Evolutionary conservation across 1,284 basidiomycete genomes (phyloP), one percentile per base, ranked within the genome.

Genomic region (Gomphus bonarii): DNA sequence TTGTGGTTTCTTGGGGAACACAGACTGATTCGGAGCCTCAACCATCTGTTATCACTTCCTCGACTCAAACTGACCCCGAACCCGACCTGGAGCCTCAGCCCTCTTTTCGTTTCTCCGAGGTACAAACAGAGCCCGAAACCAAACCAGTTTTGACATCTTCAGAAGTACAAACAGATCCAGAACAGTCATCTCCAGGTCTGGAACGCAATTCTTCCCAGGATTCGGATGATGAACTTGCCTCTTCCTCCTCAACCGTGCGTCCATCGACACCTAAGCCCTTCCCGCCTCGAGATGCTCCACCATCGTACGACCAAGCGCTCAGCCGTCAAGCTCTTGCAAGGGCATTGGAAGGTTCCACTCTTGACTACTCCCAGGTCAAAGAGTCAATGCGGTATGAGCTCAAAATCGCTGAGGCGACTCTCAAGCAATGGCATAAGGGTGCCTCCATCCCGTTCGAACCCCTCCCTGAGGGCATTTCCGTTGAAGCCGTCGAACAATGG

Each of bases 361-460:
- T 46, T 3, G 56, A 58, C 28, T 53, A 58, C 49, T 50, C 55
- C 33, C 47, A 50, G 14, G 64, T 61, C 14, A 68, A 76, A 38
- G 74, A 78, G 59, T 70, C 73, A 51, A 73, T 76, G 50, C 74
- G 77, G 54, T 71, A 76, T 46, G 78, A 81, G 42, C 72, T 77
- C 64, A 75, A 75, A 22, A 70, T 81, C 22, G 77, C 80, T 3
- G 72, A 77, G 22, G 83, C 82, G 52, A 73, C 76, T 1, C 75
- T 90, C 58, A 80, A 77, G 64, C 81, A 83, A 59, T 85, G 82
- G 76, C 86, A 90, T 64, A 74, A 73, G 14, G 82, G 83, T 50
- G 68, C 74, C 8, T 70, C 75, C 58, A 68, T 84, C 42, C 78
- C 81, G 5, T 70, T 84, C 58, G 70, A 73, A 46, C 72, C 77